Conservation (phyloP, 75 land plant genomes). For the Chamaecyparis obtusa region DNA sequence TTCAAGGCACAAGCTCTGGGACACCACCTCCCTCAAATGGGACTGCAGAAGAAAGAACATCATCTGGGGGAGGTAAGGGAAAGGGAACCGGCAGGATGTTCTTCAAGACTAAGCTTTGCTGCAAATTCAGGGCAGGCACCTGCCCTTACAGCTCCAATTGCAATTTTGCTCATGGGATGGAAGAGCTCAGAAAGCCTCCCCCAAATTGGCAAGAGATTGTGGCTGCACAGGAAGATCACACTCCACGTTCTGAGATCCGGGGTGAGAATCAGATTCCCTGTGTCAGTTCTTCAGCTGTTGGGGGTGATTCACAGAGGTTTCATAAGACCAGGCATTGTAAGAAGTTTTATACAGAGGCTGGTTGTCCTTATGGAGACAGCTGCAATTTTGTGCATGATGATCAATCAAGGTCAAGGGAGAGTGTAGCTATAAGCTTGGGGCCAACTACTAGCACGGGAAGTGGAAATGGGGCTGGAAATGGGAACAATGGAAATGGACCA, state of each 20-base stretch:
- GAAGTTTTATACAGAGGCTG: slow-evolving; percentile 88
- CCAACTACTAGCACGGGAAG: slow-evolving; percentile 28
- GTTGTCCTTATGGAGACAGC: slow-evolving; percentile 89
- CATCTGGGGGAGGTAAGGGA: slow-evolving; percentile 19
- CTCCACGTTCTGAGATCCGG: slow-evolving; percentile 26
- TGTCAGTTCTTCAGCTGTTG: slow-evolving; percentile 25
- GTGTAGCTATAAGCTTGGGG: slow-evolving; percentile 68
- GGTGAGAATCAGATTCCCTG: slow-evolving; percentile 58
- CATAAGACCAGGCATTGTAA: slow-evolving; percentile 79
- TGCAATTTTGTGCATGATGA: slow-evolving; percentile 95
- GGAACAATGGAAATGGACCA: slow-evolving; percentile 19
- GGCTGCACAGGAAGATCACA: slow-evolving; percentile 60
- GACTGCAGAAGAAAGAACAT: neutral
- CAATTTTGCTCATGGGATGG: slow-evolving; percentile 92
- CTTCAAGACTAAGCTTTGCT: slow-evolving; percentile 90
- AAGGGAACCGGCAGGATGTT: slow-evolving; percentile 66
- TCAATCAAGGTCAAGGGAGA: slow-evolving; percentile 71
- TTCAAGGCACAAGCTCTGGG: slow-evolving; percentile 12
- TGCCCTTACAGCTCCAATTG: slow-evolving; percentile 84
- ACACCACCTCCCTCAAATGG: slow-evolving; percentile 11
- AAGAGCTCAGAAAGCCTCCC: slow-evolving; percentile 88
- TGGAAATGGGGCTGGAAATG: slow-evolving; percentile 15
- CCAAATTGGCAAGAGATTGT: slow-evolving; percentile 96
- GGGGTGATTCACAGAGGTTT: slow-evolving; percentile 52
- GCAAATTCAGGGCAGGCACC: slow-evolving; percentile 70